A percentile compares a stretch with the other conserved stretches of the same genome.
These are phyloP conservation scores for Amanita phalloides DNA, from an alignment of 768 basidiomycete species.

Conservation along the genomic window DNA sequence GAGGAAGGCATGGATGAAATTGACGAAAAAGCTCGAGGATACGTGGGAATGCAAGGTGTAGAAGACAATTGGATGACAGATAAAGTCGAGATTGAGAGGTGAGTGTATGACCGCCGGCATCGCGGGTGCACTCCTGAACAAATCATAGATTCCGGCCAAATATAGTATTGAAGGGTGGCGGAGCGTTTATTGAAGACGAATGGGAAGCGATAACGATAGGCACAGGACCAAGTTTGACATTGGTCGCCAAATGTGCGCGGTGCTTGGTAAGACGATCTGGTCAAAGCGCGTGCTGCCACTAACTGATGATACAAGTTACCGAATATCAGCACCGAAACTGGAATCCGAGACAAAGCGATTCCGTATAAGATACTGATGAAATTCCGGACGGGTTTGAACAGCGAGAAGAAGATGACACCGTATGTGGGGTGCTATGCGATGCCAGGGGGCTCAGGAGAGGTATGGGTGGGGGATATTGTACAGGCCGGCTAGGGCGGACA, in stretches of 20 bases:
- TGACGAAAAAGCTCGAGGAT: conserved; percentile 32
- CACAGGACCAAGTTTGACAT: conserved; percentile 32
- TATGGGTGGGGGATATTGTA: conserved; percentile 54
- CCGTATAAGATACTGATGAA: conserved; percentile 70
- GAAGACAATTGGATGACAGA: conserved; percentile 42
- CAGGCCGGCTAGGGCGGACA: conserved; percentile 4
- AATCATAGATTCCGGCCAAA: conserved; percentile 62
- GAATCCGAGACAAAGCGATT: conserved; percentile 57
- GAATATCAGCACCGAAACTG: conserved; percentile 57
- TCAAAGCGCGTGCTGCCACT: not conserved
- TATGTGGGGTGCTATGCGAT: conserved; percentile 65
- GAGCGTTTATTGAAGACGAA: conserved; percentile 62
- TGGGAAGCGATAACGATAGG: conserved; percentile 54
- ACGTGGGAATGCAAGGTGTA: conserved; percentile 38
- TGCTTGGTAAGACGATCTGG: conserved; percentile 47
- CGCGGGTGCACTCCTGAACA: not conserved
- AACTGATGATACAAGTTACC: conserved; percentile 21
- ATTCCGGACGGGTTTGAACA: conserved; percentile 54
- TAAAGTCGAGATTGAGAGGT: conserved; percentile 51
- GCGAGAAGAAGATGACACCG: conserved; percentile 32
- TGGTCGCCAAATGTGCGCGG: conserved; percentile 62
- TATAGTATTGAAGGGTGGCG: conserved; percentile 56
- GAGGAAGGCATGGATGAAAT: conserved; percentile 52
- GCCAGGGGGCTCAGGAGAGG: conserved; percentile 34
- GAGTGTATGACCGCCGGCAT: conserved; percentile 7